A percentile compares a stretch with the other conserved stretches of the same genome.
Evolutionary conservation across 257 asterid genomes (phyloP).

Genomic region (Jaltomata sinuosa): DNA sequence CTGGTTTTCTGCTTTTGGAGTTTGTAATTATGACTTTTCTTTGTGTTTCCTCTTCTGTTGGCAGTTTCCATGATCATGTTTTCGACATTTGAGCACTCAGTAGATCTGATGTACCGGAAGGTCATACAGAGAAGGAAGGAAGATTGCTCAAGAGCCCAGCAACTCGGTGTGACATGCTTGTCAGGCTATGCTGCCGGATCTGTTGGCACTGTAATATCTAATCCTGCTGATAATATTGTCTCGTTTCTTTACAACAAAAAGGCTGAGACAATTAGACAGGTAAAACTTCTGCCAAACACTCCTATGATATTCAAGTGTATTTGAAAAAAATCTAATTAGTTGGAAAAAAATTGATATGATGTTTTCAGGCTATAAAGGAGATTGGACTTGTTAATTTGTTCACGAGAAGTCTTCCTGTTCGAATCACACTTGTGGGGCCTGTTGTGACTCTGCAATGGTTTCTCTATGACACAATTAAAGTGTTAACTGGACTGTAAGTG

Average conservation of each 20-base stretch:
- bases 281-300: background rate
- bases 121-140: constrained; percentile 25
- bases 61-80: constrained; percentile 41
- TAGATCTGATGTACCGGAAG: constrained; percentile 21
- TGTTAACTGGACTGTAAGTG: constrained; percentile 33
- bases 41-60: background rate
- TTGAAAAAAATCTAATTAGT: background rate
- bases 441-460: constrained; percentile 37
- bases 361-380: constrained; percentile 25
- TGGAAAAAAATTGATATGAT: background rate
- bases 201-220: constrained; percentile 28
- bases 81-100: constrained; percentile 36
- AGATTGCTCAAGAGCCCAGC: constrained; percentile 31
- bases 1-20: background rate
- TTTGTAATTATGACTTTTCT: background rate
- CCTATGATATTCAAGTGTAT: background rate
- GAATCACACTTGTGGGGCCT: constrained; percentile 32
- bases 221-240: constrained; percentile 36
- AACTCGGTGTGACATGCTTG: constrained; percentile 40
- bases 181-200: constrained; percentile 44
- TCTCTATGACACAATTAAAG: constrained; percentile 29
- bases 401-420: constrained; percentile 37
- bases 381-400: constrained; percentile 28
- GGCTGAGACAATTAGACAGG: constrained; percentile 20
- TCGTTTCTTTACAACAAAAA: constrained; percentile 24